Evolutionary conservation across 176 grass and related monocot genomes (phyloP).

Genomic region (Carex scoparia): DNA sequence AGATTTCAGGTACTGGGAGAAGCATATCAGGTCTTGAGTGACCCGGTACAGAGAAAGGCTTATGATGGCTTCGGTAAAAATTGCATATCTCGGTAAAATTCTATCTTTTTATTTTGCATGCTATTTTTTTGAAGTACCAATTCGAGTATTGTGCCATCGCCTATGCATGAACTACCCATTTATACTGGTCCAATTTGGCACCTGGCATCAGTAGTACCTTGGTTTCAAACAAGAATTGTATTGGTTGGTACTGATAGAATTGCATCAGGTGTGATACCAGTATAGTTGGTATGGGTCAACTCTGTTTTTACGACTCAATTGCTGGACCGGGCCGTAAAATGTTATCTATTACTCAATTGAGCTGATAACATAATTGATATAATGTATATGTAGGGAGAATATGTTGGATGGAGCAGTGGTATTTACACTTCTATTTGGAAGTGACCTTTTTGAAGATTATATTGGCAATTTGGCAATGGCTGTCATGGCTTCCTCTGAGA

Average conservation of each 20-base stretch:
- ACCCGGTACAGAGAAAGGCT: conserved; percentile 81
- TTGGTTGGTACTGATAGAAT: neutral
- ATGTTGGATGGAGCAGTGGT: conserved; percentile 80
- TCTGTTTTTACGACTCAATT: neutral
- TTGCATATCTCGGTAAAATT: conserved; percentile 57
- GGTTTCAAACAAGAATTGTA: neutral
- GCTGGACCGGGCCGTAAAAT: neutral
- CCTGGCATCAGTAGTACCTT: neutral
- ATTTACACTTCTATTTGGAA: conserved; percentile 91
- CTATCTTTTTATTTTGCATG: neutral
- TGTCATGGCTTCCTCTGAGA: conserved; percentile 81
- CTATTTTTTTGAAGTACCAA: neutral
- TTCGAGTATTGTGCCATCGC: neutral
- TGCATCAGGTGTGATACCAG: neutral
- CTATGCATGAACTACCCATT: neutral
- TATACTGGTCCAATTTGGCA: neutral
- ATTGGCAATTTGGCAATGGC: conserved; percentile 86
- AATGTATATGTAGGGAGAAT: conserved; percentile 56
- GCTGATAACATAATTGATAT: neutral
- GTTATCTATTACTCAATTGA: neutral
- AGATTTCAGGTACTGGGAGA: conserved; percentile 94
- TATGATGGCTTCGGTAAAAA: conserved; percentile 90
- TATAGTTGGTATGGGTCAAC: neutral
- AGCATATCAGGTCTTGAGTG: conserved; percentile 93
- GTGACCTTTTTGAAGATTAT: conserved; percentile 92